Evolutionary conservation across 441 rosid genomes (phyloP), one percentile per base, ranked within the genome.

Genomic region (Euphorbia corollata): DNA sequence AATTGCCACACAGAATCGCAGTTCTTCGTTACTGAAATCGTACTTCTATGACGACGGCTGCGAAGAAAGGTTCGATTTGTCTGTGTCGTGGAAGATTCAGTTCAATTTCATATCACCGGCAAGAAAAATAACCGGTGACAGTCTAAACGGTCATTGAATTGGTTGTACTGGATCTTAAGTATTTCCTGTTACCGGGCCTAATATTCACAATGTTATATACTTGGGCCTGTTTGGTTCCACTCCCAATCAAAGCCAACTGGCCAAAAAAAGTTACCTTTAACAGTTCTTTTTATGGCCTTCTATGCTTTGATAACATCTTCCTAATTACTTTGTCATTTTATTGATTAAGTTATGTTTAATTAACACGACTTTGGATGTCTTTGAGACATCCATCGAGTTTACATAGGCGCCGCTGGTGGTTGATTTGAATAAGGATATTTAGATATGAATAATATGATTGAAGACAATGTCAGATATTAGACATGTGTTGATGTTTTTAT

Each of bases 331-430:
- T 4, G 3, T 45, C 3, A 2, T 45, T 10, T 45, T 12, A 45
- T 24, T 22, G 8, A 30, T 71, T 62, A 8, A 38, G 41, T 45
- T 45, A 11, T 0, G 45, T 7, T 39, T 39, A 3, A 36, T 38
- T 36, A 38, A 57, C 68, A 90, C 97, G 97, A 91, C 63, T 89
- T 80, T 45, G 90, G 84, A 90, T 97, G 97, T 89, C 63, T 89
- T 80, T 45, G 90, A 83, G 78, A 80, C 83, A 56, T 83, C 96
- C 9, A 81, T 91, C 4, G 99, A 89, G 76, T 91, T 93, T 65
- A 83, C 79, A 56, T 93, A 96, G 99, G 96, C 97, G 73, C 96
- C 96, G 72, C 93, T 93, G 47, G 98, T 90, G 80, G 92, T n/a
- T n/a, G n/a, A n/a, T n/a, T n/a, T n/a, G n/a, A n/a, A n/a, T n/a